Evolutionary conservation across 192 early-diverging fungal species (phyloP).

Genomic region (Endogone sp.): DNA sequence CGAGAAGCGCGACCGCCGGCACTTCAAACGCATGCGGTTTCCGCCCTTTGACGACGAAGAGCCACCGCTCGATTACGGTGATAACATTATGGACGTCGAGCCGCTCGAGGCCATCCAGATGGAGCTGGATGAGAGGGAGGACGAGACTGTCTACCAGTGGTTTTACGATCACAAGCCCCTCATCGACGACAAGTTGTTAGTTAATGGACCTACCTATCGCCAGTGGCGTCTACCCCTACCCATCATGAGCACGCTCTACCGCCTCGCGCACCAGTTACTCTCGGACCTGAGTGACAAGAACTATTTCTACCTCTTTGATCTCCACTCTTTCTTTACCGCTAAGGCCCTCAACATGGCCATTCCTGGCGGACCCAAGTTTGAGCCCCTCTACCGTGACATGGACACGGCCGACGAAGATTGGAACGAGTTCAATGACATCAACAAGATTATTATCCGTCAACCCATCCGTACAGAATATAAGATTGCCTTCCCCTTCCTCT

Average conservation of each 20-base stretch:
- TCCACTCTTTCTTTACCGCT: conserved; percentile 93
- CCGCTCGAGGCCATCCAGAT: conserved; percentile 98
- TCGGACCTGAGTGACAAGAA: conserved; percentile 95
- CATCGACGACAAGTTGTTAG: conserved; percentile 56
- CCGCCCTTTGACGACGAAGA: conserved; percentile 99
- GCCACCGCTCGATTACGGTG: conserved; percentile 97
- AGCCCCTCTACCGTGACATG: conserved; percentile 94
- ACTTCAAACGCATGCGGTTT: conserved; percentile 99
- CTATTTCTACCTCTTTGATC: conserved; percentile 98
- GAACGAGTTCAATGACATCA: conserved; percentile 99
- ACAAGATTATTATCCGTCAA: conserved; percentile 99
- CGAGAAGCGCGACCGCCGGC: conserved; percentile 94
- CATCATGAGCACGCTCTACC: conserved; percentile 92
- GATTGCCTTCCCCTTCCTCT: conserved; percentile 97
- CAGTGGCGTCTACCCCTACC: conserved; percentile 90
- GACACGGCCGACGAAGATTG: conserved; percentile 98
- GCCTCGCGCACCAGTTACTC: conserved; percentile 86
- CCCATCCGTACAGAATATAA: conserved; percentile 99
- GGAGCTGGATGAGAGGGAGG: conserved; percentile 96
- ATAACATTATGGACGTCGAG: conserved; percentile 97
- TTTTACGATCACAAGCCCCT: conserved; percentile 97
- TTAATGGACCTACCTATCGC: conserved; percentile 88
- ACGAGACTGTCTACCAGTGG: conserved; percentile 88
- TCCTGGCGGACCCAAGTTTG: conserved; percentile 97
- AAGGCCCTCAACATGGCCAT: conserved; percentile 98